Percentiles rank a stretch among this genome's conserved stretches.
Conservation (phyloP, 805 yeast species). For the Kodamaea sagamina region DNA sequence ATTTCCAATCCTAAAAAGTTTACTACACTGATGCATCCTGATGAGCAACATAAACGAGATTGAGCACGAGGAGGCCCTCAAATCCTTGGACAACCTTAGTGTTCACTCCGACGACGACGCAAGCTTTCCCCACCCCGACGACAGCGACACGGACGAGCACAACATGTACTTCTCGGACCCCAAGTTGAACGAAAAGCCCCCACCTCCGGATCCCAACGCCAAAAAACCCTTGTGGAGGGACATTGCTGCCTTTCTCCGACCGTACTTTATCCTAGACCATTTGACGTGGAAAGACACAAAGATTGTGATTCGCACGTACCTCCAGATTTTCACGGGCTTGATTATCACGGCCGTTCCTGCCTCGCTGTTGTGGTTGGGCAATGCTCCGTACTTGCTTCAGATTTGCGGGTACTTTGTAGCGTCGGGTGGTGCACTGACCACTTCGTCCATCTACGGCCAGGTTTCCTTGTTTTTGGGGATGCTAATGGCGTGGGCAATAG, state of each 20-base stretch:
- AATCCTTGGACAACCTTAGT: conserved; percentile 5
- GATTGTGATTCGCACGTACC: conserved; percentile 26
- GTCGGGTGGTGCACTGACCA: conserved; percentile 31
- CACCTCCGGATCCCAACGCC: background rate
- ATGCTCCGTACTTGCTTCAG: conserved; percentile 30
- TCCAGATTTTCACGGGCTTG: conserved; percentile 30
- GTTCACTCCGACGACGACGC: conserved; percentile 9
- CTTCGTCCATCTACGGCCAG: conserved; percentile 20
- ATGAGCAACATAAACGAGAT: conserved; percentile 9
- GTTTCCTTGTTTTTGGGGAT: conserved; percentile 20
- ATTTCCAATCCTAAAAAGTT: too few species aligned
- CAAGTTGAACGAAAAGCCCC: conserved; percentile 1
- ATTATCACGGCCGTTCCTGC: conserved; percentile 26
- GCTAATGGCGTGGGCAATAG: conserved; percentile 26
- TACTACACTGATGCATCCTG: too few species aligned
- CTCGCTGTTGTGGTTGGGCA: conserved; percentile 31
- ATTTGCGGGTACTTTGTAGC: conserved; percentile 29
- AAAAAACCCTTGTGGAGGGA: conserved; percentile 18
- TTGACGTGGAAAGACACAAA: conserved; percentile 28
- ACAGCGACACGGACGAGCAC: background rate
- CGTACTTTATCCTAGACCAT: conserved; percentile 29
- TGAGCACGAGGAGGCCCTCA: background rate
- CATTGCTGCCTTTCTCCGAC: conserved; percentile 16
- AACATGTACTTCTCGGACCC: conserved; percentile 8
- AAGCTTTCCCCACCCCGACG: background rate